Evolutionary conservation across 495 filamentous ascomycete species (phyloP), one percentile per base, ranked within the genome.

Genomic region (Rhypophila decipiens): DNA sequence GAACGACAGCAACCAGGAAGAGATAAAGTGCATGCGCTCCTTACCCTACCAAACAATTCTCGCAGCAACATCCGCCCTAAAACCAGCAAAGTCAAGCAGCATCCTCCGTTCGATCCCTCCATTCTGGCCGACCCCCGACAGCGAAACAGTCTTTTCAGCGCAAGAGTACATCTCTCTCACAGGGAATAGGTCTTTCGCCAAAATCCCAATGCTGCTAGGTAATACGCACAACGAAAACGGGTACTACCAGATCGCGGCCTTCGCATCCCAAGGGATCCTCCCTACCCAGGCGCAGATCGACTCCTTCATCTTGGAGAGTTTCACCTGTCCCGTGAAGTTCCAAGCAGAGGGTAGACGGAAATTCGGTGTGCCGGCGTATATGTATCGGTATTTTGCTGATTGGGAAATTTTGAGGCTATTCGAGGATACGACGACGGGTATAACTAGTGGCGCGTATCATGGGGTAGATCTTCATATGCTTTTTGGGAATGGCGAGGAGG

Each of bases 401-500:
- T 73, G 71, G 22, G 64, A 68, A 47, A 75, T 70, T 50, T 63
- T 55, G 17, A 64, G 70, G 39, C 55, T 70, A 38, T 53, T 57
- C 18, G 57, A 64, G 4, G n/a, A n/a, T n/a, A n/a, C n/a, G n/a
- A n/a, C n/a, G n/a, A n/a, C n/a, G n/a, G n/a, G n/a, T n/a, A n/a
- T n/a, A n/a, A 49, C 52, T 20, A 51, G 53, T 42, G 72, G 72
- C 7, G 69, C 73, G 1, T 77, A 75, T 49, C 76, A 79, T 44
- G 75, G 71, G 5, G 54, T 56, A 15, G 74, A 79, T 18, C 22
- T 78, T 35, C 56, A 69, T 39, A 64, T 77, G 70, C 46, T 78
- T 13, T 76, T 74, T 43, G 73, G 72, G 4, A 66, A 40, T 5
- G 55, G 63, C 13, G 63, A 55, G 37, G 60, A 59, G 19, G 58